phyloP scores from a whole-genome alignment of 2,329 filamentous ascomycete genomes.

The Ascochyta rabiei region DNA sequence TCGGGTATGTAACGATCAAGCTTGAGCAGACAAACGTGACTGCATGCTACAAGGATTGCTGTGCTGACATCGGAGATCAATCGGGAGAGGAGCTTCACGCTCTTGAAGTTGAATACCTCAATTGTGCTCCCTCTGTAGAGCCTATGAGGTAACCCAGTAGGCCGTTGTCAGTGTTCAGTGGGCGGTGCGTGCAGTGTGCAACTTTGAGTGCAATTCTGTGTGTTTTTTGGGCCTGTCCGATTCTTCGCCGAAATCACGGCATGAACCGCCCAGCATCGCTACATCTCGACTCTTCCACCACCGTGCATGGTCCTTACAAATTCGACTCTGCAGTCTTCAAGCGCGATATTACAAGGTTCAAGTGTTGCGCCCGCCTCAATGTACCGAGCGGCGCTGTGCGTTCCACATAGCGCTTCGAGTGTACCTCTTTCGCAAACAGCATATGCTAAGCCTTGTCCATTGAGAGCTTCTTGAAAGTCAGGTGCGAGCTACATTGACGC shows the following conservation, averaged over 20 bases:
- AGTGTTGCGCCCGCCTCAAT: no score
- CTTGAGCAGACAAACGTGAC: neutral
- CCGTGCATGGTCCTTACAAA: no score
- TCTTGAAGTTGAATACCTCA: neutral
- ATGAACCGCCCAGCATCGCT: neutral
- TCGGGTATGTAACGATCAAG: neutral
- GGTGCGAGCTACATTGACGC: no score
- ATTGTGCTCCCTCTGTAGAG: neutral
- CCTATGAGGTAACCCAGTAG: neutral
- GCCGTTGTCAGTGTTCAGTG: neutral
- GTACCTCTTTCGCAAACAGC: no score
- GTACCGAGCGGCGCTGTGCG: no score
- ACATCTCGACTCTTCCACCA: slow-evolving; percentile 1
- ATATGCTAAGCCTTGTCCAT: no score
- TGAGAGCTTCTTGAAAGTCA: no score
- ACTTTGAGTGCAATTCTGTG: neutral
- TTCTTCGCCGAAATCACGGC: neutral
- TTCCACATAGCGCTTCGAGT: no score
- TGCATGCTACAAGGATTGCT: neutral
- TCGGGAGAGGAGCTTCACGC: neutral
- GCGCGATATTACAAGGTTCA: no score
- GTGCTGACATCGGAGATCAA: neutral
- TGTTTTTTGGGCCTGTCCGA: neutral
- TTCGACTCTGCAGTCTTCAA: no score
- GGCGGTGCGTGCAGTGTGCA: neutral